A percentile compares a stretch with the other conserved stretches of the same genome.
These are phyloP conservation scores for Hysterium pulicare DNA, from an alignment of 2,329 filamentous ascomycete genomes.

Conservation along the genomic window DNA sequence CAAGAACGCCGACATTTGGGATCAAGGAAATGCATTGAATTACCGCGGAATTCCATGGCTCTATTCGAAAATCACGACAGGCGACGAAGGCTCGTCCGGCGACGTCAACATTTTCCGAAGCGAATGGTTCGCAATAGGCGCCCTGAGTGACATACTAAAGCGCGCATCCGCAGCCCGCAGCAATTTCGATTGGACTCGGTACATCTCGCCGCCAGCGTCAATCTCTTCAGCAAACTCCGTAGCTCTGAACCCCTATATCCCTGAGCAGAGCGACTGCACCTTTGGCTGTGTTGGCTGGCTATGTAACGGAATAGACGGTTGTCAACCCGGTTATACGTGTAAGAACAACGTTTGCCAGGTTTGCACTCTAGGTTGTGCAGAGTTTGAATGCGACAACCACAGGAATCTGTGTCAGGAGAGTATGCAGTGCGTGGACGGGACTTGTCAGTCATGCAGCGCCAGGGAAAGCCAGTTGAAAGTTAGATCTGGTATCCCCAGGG, in stretches of 20 bases:
- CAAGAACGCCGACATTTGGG: conserved; percentile 32
- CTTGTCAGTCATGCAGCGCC: conserved; percentile 18
- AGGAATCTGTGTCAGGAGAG: conserved; percentile 27
- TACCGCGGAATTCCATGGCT: conserved; percentile 37
- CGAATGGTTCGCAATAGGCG: conserved; percentile 19
- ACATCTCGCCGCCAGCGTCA: conserved; percentile 18
- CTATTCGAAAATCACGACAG: conserved; percentile 23
- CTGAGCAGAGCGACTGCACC: conserved; percentile 22
- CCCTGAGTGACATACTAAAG: conserved; percentile 19
- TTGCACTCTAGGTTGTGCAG: not conserved
- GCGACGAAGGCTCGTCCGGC: conserved; percentile 20
- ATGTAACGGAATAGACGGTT: conserved; percentile 27
- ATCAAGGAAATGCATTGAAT: conserved; percentile 35
- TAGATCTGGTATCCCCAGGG: not conserved
- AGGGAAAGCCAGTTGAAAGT: not conserved
- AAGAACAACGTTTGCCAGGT: conserved; percentile 31
- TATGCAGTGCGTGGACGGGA: conserved; percentile 18
- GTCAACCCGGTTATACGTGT: conserved; percentile 24
- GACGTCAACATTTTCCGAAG: conserved; percentile 22
- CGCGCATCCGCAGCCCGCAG: conserved; percentile 22
- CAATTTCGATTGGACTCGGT: conserved; percentile 29
- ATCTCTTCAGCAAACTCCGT: conserved; percentile 19
- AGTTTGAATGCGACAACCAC: conserved; percentile 17
- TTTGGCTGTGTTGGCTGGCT: conserved; percentile 32
- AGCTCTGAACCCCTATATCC: conserved; percentile 29